Evolutionary conservation across 495 filamentous ascomycete species (phyloP), one percentile per base, ranked within the genome.

Genomic region (Penicilliopsis zonata): DNA sequence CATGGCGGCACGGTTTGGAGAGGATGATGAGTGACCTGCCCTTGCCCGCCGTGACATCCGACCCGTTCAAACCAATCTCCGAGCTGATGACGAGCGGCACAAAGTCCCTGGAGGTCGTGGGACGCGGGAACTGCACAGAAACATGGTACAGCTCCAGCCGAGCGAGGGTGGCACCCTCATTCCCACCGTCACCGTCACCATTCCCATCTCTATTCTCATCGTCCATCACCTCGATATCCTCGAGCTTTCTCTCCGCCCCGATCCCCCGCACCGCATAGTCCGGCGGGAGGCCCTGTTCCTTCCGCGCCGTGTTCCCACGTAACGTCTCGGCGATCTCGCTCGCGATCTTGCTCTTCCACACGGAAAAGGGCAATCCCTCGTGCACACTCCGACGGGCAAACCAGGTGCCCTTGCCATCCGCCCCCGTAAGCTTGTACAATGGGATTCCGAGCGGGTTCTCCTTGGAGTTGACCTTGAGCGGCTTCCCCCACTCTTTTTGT

Each of bases 351-450:
- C 42, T 36, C 38, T 45, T 40, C 62, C 78, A 94, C 46, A 71
- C 78, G 9, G 61, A 53, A 49, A 92, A 96, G 1, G 72, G 59
- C 13, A 90, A 47, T 0, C 78, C 76, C 41, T 78, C 72, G 37
- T 95, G 86, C 10, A 95, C 65, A 43, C 83, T 93, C 17, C 85
- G 65, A 34, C 90, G 57, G 7, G 82, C 85, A 55, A 95, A 96
- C 88, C 88, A 96, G 3, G 74, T 65, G 0, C 88, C 90, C 29
- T 78, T 78, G 2, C 86, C 80, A 46, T 95, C 90, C 35, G 78
- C 74, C 0, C 78, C 74, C 0, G 62, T 51, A 16, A 90, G 61
- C 49, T 92, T 95, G 57, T 86, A 94, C 9, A 95, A 71, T 14
- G 65, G 58, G 12, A 95, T 71, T 0, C 69, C 76, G 8, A 85